phyloP scores from a whole-genome alignment of 768 basidiomycete genomes.

The Tubosaeta sp. region DNA sequence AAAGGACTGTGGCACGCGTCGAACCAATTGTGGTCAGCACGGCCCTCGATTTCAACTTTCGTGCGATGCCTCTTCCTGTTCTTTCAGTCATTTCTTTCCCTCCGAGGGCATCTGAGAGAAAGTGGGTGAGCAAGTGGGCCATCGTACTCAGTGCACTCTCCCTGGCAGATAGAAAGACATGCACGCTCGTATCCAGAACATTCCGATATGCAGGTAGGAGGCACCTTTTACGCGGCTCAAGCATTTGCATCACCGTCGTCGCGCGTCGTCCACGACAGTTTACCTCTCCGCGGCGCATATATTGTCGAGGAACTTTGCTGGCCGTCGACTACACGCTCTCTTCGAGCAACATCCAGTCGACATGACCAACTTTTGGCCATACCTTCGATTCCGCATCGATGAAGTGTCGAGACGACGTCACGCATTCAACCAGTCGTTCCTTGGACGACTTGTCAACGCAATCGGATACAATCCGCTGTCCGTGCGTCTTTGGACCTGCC shows the following conservation, averaged over 20 bases:
- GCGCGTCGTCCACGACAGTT: slow-evolving; percentile 35
- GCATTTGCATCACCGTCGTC: background rate
- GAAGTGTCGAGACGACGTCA: slow-evolving; percentile 38
- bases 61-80: slow-evolving; percentile 1
- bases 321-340: slow-evolving; percentile 42
- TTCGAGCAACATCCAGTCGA: slow-evolving; percentile 37
- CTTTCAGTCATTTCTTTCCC: slow-evolving; percentile 50
- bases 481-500: slow-evolving; percentile 51
- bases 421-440: slow-evolving; percentile 47
- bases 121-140: slow-evolving; percentile 48
- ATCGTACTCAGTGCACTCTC: slow-evolving; percentile 49
- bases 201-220: slow-evolving; percentile 59
- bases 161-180: slow-evolving; percentile 39
- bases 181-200: slow-evolving; percentile 52
- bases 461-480: slow-evolving; percentile 36
- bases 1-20: background rate
- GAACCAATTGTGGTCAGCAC: background rate
- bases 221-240: background rate
- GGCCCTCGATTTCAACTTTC: background rate
- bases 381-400: slow-evolving; percentile 46
- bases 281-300: slow-evolving; percentile 57
- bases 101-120: slow-evolving; percentile 55
- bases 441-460: slow-evolving; percentile 34
- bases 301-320: slow-evolving; percentile 44
- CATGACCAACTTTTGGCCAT: slow-evolving; percentile 71